Percentiles rank a stretch among this genome's conserved stretches.
These are phyloP conservation scores for Capsicum chinense DNA, from an alignment of 257 asterid genomes.

Conservation along the genomic window DNA sequence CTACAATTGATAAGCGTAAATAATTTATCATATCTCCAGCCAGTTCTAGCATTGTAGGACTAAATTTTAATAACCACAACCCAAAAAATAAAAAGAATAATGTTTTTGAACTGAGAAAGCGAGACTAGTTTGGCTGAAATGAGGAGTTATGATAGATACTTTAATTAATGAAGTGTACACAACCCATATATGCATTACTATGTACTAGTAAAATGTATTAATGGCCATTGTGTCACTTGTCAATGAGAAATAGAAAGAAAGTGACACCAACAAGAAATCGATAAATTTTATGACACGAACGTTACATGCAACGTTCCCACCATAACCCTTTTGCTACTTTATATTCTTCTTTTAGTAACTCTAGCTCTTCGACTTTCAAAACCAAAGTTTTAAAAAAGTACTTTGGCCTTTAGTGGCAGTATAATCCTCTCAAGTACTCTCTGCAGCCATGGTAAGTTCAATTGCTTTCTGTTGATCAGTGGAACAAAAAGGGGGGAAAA, in stretches of 20 bases:
- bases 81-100: too few species aligned
- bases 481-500: too few species aligned
- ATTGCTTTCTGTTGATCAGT: too few species aligned
- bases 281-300: constrained; percentile 46
- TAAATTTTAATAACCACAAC: too few species aligned
- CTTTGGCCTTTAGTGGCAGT: background rate
- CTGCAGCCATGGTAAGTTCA: constrained; percentile 34
- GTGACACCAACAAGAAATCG: constrained; percentile 39
- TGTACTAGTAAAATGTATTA: background rate
- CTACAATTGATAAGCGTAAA: too few species aligned
- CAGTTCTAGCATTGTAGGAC: too few species aligned
- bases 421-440: background rate
- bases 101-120: constrained; percentile 4
- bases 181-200: constrained; percentile 14
- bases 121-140: background rate
- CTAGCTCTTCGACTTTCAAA: background rate
- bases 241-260: constrained; percentile 35
- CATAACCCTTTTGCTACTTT: background rate
- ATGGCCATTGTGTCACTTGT: constrained; percentile 27
- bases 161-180: background rate
- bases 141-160: background rate
- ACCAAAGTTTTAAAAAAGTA: background rate
- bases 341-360: background rate
- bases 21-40: too few species aligned
- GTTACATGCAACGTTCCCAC: constrained; percentile 42